Percentiles rank a stretch among this genome's conserved stretches.
Conservation (phyloP, 78 protist genomes). For the Dictyostelium firmibasis region DNA sequence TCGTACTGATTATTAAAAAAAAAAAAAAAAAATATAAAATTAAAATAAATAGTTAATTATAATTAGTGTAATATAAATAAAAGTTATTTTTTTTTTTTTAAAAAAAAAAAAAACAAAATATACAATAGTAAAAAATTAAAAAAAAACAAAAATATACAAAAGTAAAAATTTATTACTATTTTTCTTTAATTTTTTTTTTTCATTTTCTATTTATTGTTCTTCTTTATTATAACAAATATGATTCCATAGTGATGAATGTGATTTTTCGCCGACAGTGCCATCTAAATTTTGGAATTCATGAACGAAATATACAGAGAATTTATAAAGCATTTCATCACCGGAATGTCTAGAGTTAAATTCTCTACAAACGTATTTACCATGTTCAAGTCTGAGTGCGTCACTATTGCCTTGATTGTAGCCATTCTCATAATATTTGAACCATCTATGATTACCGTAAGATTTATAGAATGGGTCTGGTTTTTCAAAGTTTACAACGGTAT, state of each 20-base stretch:
- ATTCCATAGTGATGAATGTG: slow-evolving; percentile 30
- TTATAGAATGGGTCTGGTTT: slow-evolving; percentile 62
- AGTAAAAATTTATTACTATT: not conserved
- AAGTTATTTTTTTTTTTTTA: not conserved
- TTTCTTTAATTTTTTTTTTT: not conserved
- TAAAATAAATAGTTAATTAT: not conserved
- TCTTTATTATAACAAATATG: slow-evolving; percentile 30
- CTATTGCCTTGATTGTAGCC: slow-evolving; percentile 25
- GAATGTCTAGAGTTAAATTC: slow-evolving; percentile 26
- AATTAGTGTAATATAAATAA: not conserved
- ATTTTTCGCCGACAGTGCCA: slow-evolving; percentile 31
- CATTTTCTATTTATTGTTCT: not conserved
- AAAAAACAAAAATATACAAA: not conserved
- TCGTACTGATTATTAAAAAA: not conserved
- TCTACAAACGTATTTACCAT: slow-evolving; percentile 67
- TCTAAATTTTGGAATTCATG: slow-evolving; percentile 45
- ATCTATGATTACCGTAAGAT: slow-evolving; percentile 73
- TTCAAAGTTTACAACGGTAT: slow-evolving; percentile 36
- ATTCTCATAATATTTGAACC: slow-evolving; percentile 83
- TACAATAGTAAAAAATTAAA: too few species aligned
- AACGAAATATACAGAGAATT: slow-evolving; percentile 42
- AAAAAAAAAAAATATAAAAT: not conserved
- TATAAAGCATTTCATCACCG: slow-evolving; percentile 25
- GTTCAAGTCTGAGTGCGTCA: slow-evolving; percentile 39
- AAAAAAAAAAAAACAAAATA: too few species aligned